These are phyloP conservation scores for Collybia nuda DNA, from an alignment of 768 basidiomycete genomes.

Conservation along the genomic window DNA sequence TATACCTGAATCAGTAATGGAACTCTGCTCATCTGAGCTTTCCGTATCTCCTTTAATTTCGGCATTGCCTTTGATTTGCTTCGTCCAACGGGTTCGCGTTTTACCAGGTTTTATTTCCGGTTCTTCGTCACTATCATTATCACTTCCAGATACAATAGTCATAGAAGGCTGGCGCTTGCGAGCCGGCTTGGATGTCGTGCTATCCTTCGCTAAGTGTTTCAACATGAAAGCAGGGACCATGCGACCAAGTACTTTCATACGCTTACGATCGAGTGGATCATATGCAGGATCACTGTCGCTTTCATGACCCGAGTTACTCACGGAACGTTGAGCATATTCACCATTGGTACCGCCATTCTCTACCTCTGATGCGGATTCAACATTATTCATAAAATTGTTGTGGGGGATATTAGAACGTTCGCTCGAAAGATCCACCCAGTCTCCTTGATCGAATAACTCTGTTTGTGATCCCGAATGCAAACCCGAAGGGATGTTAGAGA, in stretches of 20 bases:
- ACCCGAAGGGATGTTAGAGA: too few relatives aligned
- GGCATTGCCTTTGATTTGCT: slow-evolving; percentile 24
- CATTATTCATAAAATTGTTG: too few relatives aligned
- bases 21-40: slow-evolving; percentile 40
- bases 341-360: too few relatives aligned
- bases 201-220: slow-evolving; percentile 25
- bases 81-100: slow-evolving; percentile 38
- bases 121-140: slow-evolving; percentile 25
- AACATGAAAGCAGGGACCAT: slow-evolving; percentile 61
- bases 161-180: slow-evolving; percentile 7
- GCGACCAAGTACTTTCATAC: slow-evolving; percentile 36
- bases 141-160: slow-evolving; percentile 19
- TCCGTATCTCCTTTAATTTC: slow-evolving; percentile 65
- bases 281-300: not conserved
- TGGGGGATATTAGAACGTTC: too few relatives aligned
- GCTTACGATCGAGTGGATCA: slow-evolving; percentile 24
- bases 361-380: too few relatives aligned
- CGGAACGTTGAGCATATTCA: too few relatives aligned
- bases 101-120: slow-evolving; percentile 51
- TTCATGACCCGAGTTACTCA: not conserved
- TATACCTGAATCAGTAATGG: slow-evolving; percentile 3
- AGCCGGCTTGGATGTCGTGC: slow-evolving; percentile 9
- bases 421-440: too few relatives aligned
- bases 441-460: too few relatives aligned
- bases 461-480: too few relatives aligned